phyloP scores from a whole-genome alignment of 2,329 filamentous ascomycete genomes.

The Fusarium sp. region DNA sequence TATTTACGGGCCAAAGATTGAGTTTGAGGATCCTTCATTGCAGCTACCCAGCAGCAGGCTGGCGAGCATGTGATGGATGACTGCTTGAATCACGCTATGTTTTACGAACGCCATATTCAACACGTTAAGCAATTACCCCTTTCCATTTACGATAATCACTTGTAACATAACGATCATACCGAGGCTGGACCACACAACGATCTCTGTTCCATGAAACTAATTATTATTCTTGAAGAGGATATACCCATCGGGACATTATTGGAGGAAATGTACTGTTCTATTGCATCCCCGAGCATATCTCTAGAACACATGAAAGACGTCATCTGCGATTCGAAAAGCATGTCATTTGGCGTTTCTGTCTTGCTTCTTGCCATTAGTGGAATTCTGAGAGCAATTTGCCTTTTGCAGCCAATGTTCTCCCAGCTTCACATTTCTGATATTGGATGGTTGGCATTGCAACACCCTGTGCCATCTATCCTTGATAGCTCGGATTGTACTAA shows the following conservation, averaged over 20 bases:
- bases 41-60: conserved; percentile 69
- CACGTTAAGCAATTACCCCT: conserved; percentile 13
- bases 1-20: conserved; percentile 65
- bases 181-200: conserved; percentile 38
- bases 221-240: conserved; percentile 42
- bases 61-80: conserved; percentile 60
- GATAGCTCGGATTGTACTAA: background rate
- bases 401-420: conserved; percentile 11
- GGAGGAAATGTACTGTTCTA: conserved; percentile 35
- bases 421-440: conserved; percentile 3
- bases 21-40: conserved; percentile 67
- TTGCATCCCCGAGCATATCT: conserved; percentile 11
- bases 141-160: conserved; percentile 24
- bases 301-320: conserved; percentile 27
- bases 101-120: conserved; percentile 23
- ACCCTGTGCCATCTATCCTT: background rate
- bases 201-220: conserved; percentile 33
- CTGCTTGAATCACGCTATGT: conserved; percentile 10
- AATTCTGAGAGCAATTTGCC: background rate
- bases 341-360: conserved; percentile 25
- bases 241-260: conserved; percentile 47
- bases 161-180: conserved; percentile 43
- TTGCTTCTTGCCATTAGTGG: background rate
- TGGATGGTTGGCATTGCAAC: conserved; percentile 4
- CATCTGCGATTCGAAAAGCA: conserved; percentile 22